phyloP scores from a whole-genome alignment of 257 asterid genomes.

The Fraxinus americana region DNA sequence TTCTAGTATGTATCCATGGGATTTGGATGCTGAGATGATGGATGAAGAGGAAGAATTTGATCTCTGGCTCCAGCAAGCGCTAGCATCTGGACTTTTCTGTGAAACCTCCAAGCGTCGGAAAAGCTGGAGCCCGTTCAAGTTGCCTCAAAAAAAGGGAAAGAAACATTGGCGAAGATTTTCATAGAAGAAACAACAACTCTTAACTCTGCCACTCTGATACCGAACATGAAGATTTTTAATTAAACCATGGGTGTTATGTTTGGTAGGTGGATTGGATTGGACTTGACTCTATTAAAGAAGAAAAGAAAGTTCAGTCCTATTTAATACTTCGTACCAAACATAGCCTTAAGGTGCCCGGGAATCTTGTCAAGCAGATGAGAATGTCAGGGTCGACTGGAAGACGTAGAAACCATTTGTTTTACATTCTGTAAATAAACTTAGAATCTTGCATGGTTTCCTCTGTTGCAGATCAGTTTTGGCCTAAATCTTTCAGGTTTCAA shows the following conservation, averaged over 20 bases:
- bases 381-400: conserved; percentile 14
- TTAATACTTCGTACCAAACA: neutral
- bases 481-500: conserved; percentile 15
- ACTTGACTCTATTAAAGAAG: neutral
- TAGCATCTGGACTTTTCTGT: conserved; percentile 92
- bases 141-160: conserved; percentile 77
- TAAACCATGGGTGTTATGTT: neutral
- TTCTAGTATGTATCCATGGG: conserved; percentile 91
- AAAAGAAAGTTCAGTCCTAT: neutral
- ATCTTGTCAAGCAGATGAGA: conserved; percentile 13
- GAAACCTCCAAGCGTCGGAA: conserved; percentile 89
- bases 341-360: neutral
- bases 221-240: conserved; percentile 25
- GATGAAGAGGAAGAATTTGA: conserved; percentile 96
- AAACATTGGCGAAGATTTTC: conserved; percentile 89
- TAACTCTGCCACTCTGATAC: neutral
- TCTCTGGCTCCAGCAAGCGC: conserved; percentile 94
- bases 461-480: conserved; percentile 26
- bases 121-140: conserved; percentile 98
- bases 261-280: conserved; percentile 6
- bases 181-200: conserved; percentile 22
- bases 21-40: conserved; percentile 91
- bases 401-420: conserved; percentile 36
- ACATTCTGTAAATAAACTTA: conserved; percentile 45
- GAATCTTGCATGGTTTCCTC: conserved; percentile 26